Conservation (phyloP, 2,329 filamentous ascomycete species). For the Aspergillus sojae region DNA sequence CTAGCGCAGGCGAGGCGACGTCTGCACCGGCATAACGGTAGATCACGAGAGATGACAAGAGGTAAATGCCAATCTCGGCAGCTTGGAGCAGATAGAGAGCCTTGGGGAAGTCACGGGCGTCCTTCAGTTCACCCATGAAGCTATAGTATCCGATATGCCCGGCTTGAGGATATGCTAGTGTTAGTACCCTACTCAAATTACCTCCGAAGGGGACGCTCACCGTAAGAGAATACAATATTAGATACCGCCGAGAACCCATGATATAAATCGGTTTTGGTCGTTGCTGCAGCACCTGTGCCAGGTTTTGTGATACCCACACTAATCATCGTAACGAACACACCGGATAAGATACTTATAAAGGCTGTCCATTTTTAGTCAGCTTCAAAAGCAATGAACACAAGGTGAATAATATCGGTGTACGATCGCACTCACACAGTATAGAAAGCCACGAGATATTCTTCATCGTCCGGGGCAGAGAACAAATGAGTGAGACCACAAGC, state of each 20-base stretch:
- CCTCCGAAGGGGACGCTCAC: slow-evolving; percentile 22
- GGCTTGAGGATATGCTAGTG: slow-evolving; percentile 6
- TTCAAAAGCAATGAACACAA: slow-evolving; percentile 17
- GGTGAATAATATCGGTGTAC: not conserved
- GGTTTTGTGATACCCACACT: slow-evolving; percentile 59
- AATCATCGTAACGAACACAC: slow-evolving; percentile 70
- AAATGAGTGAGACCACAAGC: slow-evolving; percentile 58
- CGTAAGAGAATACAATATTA: slow-evolving; percentile 73
- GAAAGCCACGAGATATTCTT: slow-evolving; percentile 65
- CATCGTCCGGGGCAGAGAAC: slow-evolving; percentile 64
- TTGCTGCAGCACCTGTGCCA: slow-evolving; percentile 37
- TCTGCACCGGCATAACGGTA: slow-evolving; percentile 66
- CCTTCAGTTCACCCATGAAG: slow-evolving; percentile 65
- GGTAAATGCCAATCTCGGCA: slow-evolving; percentile 63
- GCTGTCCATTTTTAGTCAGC: slow-evolving; percentile 30
- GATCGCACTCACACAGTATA: slow-evolving; percentile 50
- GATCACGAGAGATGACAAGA: slow-evolving; percentile 67
- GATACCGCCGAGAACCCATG: slow-evolving; percentile 63
- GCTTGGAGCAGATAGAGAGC: slow-evolving; percentile 64
- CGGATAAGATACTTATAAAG: slow-evolving; percentile 65
- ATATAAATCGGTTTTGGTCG: slow-evolving; percentile 49
- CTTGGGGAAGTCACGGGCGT: slow-evolving; percentile 63
- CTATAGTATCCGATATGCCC: slow-evolving; percentile 72
- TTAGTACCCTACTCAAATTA: not conserved
- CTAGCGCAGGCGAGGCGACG: slow-evolving; percentile 67